Conservation (phyloP, 345 rosid species). For the Eucalyptus globulus region DNA sequence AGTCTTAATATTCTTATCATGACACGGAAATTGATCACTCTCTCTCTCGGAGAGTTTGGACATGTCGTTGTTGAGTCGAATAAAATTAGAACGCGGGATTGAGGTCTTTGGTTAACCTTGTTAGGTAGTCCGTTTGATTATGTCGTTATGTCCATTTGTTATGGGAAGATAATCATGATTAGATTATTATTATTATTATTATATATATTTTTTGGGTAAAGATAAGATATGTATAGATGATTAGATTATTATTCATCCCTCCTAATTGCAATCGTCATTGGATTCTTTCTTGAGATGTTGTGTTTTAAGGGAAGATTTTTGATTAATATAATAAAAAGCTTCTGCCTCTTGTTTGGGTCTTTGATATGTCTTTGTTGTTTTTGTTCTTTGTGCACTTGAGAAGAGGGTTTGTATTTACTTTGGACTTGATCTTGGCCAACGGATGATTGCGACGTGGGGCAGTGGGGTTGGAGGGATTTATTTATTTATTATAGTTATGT, state of each 20-base stretch:
- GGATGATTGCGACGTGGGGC: not conserved
- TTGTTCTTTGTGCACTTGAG: not conserved
- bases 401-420: not conserved
- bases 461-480: not conserved
- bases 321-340: not conserved
- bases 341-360: not conserved
- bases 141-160: not conserved
- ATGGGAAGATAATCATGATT: not conserved
- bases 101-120: not conserved
- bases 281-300: slow-evolving; percentile 20
- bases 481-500: not conserved
- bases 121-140: not conserved
- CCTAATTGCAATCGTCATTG: slow-evolving; percentile 1
- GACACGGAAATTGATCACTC: not conserved
- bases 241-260: not conserved
- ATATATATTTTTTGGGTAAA: not conserved
- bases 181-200: not conserved
- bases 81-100: not conserved
- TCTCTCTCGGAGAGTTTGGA: not conserved
- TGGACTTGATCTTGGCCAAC: not conserved
- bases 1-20: not conserved
- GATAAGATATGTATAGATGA: not conserved
- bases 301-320: not conserved
- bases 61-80: not conserved
- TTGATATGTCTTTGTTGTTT: not conserved